These are phyloP conservation scores for Vicia sativa DNA, from an alignment of 306 rosid species.

Conservation along the genomic window DNA sequence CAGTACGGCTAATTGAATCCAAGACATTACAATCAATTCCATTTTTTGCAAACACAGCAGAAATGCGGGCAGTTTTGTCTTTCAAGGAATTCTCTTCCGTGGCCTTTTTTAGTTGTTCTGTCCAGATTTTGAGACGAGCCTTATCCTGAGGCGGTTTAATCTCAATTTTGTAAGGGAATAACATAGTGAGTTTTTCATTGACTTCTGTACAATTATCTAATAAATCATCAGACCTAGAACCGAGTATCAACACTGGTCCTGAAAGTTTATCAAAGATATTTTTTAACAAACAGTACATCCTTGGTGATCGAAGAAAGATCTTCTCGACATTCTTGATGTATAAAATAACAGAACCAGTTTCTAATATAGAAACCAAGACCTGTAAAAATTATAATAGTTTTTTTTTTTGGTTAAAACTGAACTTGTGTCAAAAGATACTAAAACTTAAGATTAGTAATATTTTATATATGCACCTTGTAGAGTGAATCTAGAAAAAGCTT, in stretches of 20 bases:
- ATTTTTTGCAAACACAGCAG: constrained; percentile 75
- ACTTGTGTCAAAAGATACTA: neutral
- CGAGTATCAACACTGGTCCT: constrained; percentile 78
- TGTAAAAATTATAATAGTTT: constrained; percentile 38
- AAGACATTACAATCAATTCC: constrained; percentile 77
- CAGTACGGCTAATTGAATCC: constrained; percentile 61
- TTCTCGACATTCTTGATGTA: constrained; percentile 77
- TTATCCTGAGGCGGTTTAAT: constrained; percentile 76
- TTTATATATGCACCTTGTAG: constrained; percentile 62
- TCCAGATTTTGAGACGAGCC: constrained; percentile 58
- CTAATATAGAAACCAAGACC: constrained; percentile 75
- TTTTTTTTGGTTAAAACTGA: constrained; percentile 32
- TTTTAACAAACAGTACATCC: constrained; percentile 64
- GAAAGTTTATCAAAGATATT: constrained; percentile 71
- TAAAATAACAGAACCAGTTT: constrained; percentile 72
- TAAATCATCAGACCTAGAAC: constrained; percentile 57
- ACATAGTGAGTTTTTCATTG: constrained; percentile 53
- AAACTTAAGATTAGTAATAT: neutral
- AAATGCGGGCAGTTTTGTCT: constrained; percentile 77
- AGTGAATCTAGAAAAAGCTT: constrained; percentile 74
- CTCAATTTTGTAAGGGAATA: constrained; percentile 70
- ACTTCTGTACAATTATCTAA: constrained; percentile 48
- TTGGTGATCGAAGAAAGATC: constrained; percentile 61
- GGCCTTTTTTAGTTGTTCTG: constrained; percentile 64
- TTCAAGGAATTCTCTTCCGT: constrained; percentile 60